Evolutionary conservation across 148 eudicot genomes (phyloP), one percentile per base, ranked within the genome.

Genomic region (Fallopia convolvulus): DNA sequence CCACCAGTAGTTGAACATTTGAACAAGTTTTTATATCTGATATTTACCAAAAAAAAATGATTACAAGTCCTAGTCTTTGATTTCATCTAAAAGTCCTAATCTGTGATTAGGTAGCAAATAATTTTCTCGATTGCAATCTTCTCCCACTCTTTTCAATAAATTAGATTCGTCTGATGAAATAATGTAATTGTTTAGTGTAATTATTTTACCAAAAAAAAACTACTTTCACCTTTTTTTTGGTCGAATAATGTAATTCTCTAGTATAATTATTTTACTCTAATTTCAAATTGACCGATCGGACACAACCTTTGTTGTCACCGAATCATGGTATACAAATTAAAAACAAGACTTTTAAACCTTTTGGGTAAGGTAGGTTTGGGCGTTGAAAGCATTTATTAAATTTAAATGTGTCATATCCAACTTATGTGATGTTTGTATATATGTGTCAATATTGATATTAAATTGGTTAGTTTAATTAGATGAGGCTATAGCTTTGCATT

Each of bases 341-440:
- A 63, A 63, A 26, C 70, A 30, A 63, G 6, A 26, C 17, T 26
- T 9, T 26, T 26, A 26, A 63, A 15, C 36, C 15, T 5, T 33
- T 61, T 68, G n/a, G 44, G 42, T 55, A 68, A 68, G 44, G 72
- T 68, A 68, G 72, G 46, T 68, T 68, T 68, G 72, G 11, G 72
- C 9, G 44, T 68, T 68, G 72, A 15, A 68, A 68, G 21, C 72
- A 68, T 68, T 68, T 36, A 68, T 12, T 32, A 32, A 68, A 33
- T 26, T 61, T 61, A 11, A 17, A 68, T 68, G 72, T 68, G 46
- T 68, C 72, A 68, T 17, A 39, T 68, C 72, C 72, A 39, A 68
- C 72, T 68, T 68, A 33, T 68, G 72, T 68, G 44, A 17, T 68
- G 72, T 39, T 68, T 68, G 72, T 68, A 68, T 68, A 46, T 68